A percentile compares a stretch with the other conserved stretches of the same genome.
Conservation (phyloP, 768 basidiomycete genomes). For the Lentinula boryana region DNA sequence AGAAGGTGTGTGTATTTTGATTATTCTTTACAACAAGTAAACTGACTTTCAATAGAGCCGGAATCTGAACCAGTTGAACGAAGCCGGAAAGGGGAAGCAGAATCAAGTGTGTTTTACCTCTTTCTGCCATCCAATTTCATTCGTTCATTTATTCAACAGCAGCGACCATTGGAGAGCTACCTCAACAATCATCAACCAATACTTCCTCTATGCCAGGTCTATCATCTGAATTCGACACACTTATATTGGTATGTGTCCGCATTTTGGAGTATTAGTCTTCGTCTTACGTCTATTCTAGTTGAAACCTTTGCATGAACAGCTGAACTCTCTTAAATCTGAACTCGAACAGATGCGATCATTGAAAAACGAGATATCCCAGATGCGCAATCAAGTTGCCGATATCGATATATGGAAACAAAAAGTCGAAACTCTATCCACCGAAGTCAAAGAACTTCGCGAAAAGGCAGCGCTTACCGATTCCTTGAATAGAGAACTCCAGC, state of each 20-base stretch:
- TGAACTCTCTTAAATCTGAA: constrained; percentile 41
- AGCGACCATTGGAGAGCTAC: background rate
- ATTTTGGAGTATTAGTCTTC: background rate
- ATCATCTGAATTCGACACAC: constrained; percentile 5
- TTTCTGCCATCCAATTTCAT: background rate
- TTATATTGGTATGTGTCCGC: constrained; percentile 23
- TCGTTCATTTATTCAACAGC: background rate
- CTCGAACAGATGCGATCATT: constrained; percentile 29
- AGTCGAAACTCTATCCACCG: constrained; percentile 27
- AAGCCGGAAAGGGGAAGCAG: constrained; percentile 13
- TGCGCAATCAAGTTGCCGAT: constrained; percentile 28
- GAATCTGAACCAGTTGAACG: constrained; percentile 12
- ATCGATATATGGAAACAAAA: constrained; percentile 26
- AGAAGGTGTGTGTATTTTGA: constrained; percentile 33
- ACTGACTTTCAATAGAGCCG: background rate
- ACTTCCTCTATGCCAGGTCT: background rate
- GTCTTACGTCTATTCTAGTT: constrained; percentile 25
- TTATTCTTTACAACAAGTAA: background rate
- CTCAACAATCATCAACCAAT: background rate
- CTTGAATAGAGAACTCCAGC: constrained; percentile 16
- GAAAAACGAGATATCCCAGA: constrained; percentile 25
- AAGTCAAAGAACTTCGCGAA: constrained; percentile 22
- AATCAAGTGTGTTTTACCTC: background rate
- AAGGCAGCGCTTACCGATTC: constrained; percentile 17
- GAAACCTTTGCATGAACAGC: constrained; percentile 45